Evolutionary conservation across 495 filamentous ascomycete genomes (phyloP), one percentile per base, ranked within the genome.

Genomic region (Talaromyces thailandensis): DNA sequence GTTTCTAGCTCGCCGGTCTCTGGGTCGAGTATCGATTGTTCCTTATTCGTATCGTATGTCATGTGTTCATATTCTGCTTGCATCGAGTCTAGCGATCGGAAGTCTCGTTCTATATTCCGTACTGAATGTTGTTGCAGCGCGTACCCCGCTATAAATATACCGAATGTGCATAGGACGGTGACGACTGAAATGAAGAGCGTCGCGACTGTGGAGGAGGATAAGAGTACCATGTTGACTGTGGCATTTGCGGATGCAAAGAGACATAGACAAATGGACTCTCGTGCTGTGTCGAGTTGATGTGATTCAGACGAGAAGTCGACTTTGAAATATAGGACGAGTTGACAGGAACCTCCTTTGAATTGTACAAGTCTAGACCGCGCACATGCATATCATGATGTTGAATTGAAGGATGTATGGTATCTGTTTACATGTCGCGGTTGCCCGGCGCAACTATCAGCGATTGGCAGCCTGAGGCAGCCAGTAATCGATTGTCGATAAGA

Each of bases 141-240:
- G 69, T 88, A 90, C 59, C 88, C 88, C 0, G 87, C 86, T 29
- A 89, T 73, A 67, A 91, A 91, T 55, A 91, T 76, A 32, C 86
- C 71, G 51, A 82, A 65, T 5, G 87, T 87, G 71, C 88, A 90
- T 43, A 84, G 69, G 65, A 81, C 80, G 60, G 86, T 68, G 51
- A 80, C 69, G n/a, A 74, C 73, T 52, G 72, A 71, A 23, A 76
- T 77, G 57, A 80, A 56, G 60, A 79, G 74, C 57, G 73, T 67
- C 14, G 78, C 78, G 59, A 79, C 75, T 24, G 75, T 78, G 18
- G 76, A 79, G 37, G 74, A 72, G 25, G 71, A 77, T 51, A 80
- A 63, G 28, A 80, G 78, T 51, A 80, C 78, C 78, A 80, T 80
- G 18, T 60, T 59, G 53, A 29, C 24, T 6, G 23, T 23, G 18